Evolutionary conservation across 2,329 filamentous ascomycete species (phyloP).

Genomic region (Colletotrichum salicis): DNA sequence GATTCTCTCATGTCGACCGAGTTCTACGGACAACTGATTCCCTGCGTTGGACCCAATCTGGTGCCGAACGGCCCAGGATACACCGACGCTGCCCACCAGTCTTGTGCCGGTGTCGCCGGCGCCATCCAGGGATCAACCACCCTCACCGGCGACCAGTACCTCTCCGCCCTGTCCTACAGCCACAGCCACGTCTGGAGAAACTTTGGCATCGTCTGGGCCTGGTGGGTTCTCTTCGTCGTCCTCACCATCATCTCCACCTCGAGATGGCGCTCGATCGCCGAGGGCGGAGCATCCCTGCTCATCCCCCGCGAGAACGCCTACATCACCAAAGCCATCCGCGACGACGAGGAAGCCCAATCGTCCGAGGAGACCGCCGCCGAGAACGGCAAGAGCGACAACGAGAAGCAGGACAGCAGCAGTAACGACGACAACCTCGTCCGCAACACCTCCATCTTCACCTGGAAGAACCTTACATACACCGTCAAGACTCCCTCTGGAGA

Average conservation of each 20-base stretch:
- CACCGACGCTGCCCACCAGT: conserved; percentile 52
- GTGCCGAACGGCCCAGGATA: conserved; percentile 63
- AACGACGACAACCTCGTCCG: conserved; percentile 59
- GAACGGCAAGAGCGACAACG: conserved; percentile 43
- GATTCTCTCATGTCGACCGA: conserved; percentile 77
- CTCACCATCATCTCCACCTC: conserved; percentile 68
- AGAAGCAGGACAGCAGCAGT: conserved; percentile 37
- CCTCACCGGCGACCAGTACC: conserved; percentile 68
- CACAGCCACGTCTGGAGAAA: conserved; percentile 67
- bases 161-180: conserved; percentile 64
- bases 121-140: conserved; percentile 58
- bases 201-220: conserved; percentile 71
- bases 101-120: conserved; percentile 69
- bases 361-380: conserved; percentile 40
- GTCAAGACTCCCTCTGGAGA: conserved; percentile 71
- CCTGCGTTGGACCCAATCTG: conserved; percentile 60
- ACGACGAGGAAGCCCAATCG: conserved; percentile 61
- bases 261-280: conserved; percentile 64
- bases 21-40: conserved; percentile 67
- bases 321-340: conserved; percentile 41
- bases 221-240: conserved; percentile 68
- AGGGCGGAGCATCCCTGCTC: conserved; percentile 64
- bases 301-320: conserved; percentile 70
- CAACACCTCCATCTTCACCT: conserved; percentile 78
- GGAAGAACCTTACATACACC: conserved; percentile 77